Evolutionary conservation across 139 green algal genomes (phyloP), one percentile per base, ranked within the genome.

Genomic region (Coelastrella sp.): DNA sequence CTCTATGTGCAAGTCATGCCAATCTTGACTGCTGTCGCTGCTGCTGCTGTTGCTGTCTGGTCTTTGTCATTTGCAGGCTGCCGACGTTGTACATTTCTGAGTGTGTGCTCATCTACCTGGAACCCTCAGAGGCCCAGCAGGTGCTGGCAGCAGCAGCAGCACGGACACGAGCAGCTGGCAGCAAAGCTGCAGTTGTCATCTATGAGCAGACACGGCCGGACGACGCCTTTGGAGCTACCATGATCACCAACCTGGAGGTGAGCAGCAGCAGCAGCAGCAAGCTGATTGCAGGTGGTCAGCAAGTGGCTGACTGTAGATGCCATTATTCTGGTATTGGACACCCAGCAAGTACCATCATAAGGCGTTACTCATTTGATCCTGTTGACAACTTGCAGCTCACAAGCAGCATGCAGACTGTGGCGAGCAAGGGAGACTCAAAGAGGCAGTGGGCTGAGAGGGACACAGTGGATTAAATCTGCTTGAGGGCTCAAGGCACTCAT

Each of bases 61-160:
- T 63, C 7, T 61, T n/a, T n/a, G n/a, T n/a, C 17, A 56, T 61
- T 56, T 82, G 60, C 89, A 94, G 89, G 7, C 74, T 89, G 1
- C 97, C 97, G 25, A 98, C 96, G 0, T 89, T 95, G n/a, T 90
- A 98, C 8, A 86, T 99, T 27, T 93, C 93, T 6, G 97, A 99
- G 92, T 99, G 97, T 81, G 96, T 98, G 84, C 93, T 99, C 24
- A 96, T 98, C 6, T 99, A 99, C 94, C 92, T 99, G 93, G 92
- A 97, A 80, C 93, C 96, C 0, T 63, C 80, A 10, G 86, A 97
- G 58, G 95, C 90, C 82, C 56, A 73, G 0, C 78, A 87, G 6
- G 65, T 99, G 61, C 87, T 98, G 79, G 95, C 76, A 8, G 79
- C 61, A 57, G 76, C 76, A 70, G 63, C 78, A 59, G 78, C 87